Percentiles rank a stretch among this genome's conserved stretches.
Conservation (phyloP, 805 yeast genomes). For the Lachancea dasiensis region DNA sequence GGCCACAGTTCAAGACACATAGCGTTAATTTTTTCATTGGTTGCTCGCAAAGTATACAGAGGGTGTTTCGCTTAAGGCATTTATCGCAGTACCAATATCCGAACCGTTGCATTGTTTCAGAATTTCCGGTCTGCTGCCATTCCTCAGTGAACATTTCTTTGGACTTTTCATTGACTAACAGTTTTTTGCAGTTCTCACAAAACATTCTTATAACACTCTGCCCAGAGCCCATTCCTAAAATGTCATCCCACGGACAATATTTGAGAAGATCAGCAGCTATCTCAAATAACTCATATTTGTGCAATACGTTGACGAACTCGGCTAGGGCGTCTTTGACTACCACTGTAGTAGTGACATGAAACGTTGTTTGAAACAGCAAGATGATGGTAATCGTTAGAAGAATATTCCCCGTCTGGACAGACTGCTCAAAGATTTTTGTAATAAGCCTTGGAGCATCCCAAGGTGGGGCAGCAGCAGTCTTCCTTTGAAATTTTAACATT, state of each 20-base stretch:
- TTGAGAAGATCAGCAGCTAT: constrained; percentile 31
- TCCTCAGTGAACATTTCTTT: constrained; percentile 34
- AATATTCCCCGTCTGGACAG: constrained; percentile 29
- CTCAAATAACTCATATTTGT: constrained; percentile 32
- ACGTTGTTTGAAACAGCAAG: constrained; percentile 28
- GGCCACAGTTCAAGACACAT: constrained; percentile 68
- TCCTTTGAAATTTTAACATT: not conserved
- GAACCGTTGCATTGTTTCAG: constrained; percentile 35
- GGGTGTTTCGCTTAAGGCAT: constrained; percentile 54
- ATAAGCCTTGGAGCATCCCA: constrained; percentile 29
- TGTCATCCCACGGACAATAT: constrained; percentile 31
- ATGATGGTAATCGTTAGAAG: constrained; percentile 26
- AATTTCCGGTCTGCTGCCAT: constrained; percentile 23
- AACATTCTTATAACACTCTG: constrained; percentile 45
- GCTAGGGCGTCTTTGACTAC: constrained; percentile 28
- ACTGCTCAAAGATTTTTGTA: constrained; percentile 26
- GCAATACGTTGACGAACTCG: constrained; percentile 28
- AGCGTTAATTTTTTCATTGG: constrained; percentile 70
- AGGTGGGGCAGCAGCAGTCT: constrained; percentile 18
- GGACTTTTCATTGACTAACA: constrained; percentile 54
- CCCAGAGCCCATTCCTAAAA: constrained; percentile 23
- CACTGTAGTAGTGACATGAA: constrained; percentile 20
- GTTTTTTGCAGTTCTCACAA: constrained; percentile 54
- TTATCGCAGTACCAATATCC: constrained; percentile 85
- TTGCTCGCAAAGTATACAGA: constrained; percentile 73